phyloP scores from a whole-genome alignment of 2,329 filamentous ascomycete species.

The Scedosporium boydii region DNA sequence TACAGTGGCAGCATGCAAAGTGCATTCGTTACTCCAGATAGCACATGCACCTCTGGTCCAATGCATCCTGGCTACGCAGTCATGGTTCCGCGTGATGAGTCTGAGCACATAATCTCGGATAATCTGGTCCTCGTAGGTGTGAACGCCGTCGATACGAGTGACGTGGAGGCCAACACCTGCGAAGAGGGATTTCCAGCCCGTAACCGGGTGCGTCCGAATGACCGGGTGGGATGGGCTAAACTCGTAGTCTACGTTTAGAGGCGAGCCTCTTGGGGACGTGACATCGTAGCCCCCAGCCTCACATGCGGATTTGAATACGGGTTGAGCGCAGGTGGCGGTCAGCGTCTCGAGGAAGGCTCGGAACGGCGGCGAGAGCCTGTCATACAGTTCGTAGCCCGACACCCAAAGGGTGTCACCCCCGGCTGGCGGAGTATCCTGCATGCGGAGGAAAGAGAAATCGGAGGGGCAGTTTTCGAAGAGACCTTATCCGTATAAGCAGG shows the following conservation, averaged over 20 bases:
- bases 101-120: constrained; percentile 37
- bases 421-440: constrained; percentile 44
- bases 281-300: constrained; percentile 33
- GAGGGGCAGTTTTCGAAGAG: constrained; percentile 45
- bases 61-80: constrained; percentile 39
- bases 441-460: constrained; percentile 50
- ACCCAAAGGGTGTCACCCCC: constrained; percentile 55
- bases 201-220: constrained; percentile 52
- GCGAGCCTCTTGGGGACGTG: constrained; percentile 22
- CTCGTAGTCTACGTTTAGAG: constrained; percentile 35
- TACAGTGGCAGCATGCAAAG: constrained; percentile 37
- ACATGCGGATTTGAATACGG: constrained; percentile 41
- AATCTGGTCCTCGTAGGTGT: constrained; percentile 41
- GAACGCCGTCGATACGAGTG: constrained; percentile 46
- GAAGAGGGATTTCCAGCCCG: constrained; percentile 45
- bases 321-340: constrained; percentile 38
- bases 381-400: constrained; percentile 51
- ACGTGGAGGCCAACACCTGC: constrained; percentile 40
- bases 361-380: constrained; percentile 40
- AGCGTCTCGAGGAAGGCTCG: constrained; percentile 41
- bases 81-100: constrained; percentile 44
- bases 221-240: constrained; percentile 44
- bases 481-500: background rate
- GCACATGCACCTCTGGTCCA: constrained; percentile 34
- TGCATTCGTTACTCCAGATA: constrained; percentile 51